phyloP scores from a whole-genome alignment of 2,329 filamentous ascomycete genomes.

The Nemania sp. region DNA sequence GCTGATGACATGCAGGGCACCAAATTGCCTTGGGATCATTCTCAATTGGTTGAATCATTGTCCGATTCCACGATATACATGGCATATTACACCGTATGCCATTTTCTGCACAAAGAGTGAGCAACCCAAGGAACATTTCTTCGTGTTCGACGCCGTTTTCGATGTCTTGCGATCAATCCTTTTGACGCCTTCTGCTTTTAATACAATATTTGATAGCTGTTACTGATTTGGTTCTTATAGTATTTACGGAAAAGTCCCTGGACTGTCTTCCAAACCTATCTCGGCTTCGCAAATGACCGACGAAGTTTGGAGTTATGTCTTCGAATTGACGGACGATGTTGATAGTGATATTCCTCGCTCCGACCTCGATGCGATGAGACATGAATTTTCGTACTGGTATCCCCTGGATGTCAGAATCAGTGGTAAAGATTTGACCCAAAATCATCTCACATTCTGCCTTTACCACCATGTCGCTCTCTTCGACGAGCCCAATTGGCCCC shows the following conservation, averaged over 20 bases:
- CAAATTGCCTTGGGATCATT: conserved; percentile 89
- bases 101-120: conserved; percentile 74
- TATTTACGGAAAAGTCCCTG: conserved; percentile 75
- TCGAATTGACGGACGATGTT: conserved; percentile 69
- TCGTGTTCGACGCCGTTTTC: too few species aligned
- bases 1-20: conserved; percentile 59
- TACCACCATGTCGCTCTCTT: conserved; percentile 94
- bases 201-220: not conserved
- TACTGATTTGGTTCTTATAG: conserved; percentile 5
- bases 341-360: conserved; percentile 73
- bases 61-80: conserved; percentile 93
- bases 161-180: too few species aligned
- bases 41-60: conserved; percentile 89
- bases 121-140: not conserved
- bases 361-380: conserved; percentile 57
- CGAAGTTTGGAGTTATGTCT: conserved; percentile 95
- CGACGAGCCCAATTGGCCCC: conserved; percentile 85
- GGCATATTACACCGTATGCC: conserved; percentile 72
- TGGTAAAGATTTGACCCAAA: conserved; percentile 18
- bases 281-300: conserved; percentile 87
- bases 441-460: conserved; percentile 90
- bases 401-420: conserved; percentile 16
- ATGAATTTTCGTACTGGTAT: conserved; percentile 27
- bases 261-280: conserved; percentile 62
- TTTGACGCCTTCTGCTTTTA: too few species aligned